These are phyloP conservation scores for Beauveria bassiana DNA, from an alignment of 2,329 filamentous ascomycete species.

Conservation along the genomic window DNA sequence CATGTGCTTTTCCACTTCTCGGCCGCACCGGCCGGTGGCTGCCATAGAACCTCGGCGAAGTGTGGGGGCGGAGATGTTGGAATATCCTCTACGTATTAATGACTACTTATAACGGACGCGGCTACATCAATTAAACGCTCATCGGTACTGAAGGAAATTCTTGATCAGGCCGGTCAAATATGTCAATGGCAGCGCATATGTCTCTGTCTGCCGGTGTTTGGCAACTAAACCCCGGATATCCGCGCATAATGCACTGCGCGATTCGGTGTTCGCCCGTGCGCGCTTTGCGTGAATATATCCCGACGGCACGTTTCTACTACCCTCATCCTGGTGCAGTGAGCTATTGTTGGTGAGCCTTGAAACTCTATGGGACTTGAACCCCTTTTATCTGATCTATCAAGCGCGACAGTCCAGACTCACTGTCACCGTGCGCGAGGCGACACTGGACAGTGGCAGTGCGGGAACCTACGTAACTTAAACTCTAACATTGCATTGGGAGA, in stretches of 20 bases:
- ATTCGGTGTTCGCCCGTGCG: not conserved
- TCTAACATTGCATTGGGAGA: not conserved
- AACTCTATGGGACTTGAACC: not conserved
- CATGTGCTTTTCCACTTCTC: conserved; percentile 3
- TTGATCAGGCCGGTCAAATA: not conserved
- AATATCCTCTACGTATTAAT: not conserved
- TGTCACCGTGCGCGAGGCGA: not conserved
- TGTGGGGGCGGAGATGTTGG: conserved; percentile 10
- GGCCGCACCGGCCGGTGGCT: conserved; percentile 6
- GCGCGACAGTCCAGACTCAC: not conserved
- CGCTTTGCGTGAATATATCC: not conserved
- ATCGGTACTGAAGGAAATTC: not conserved
- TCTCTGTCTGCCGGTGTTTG: not conserved
- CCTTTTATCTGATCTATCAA: not conserved
- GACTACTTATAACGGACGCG: not conserved
- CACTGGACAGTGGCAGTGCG: too few relatives aligned
- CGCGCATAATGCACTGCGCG: not conserved
- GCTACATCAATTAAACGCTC: not conserved
- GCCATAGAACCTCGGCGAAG: conserved; percentile 13
- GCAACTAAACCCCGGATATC: not conserved
- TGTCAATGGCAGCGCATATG: not conserved
- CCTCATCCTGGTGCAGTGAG: not conserved
- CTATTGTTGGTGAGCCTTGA: not conserved
- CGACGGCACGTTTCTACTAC: not conserved
- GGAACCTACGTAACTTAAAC: not conserved